Evolutionary conservation across 202 grass and related monocot species (phyloP).

Genomic region (Digitaria exilis): DNA sequence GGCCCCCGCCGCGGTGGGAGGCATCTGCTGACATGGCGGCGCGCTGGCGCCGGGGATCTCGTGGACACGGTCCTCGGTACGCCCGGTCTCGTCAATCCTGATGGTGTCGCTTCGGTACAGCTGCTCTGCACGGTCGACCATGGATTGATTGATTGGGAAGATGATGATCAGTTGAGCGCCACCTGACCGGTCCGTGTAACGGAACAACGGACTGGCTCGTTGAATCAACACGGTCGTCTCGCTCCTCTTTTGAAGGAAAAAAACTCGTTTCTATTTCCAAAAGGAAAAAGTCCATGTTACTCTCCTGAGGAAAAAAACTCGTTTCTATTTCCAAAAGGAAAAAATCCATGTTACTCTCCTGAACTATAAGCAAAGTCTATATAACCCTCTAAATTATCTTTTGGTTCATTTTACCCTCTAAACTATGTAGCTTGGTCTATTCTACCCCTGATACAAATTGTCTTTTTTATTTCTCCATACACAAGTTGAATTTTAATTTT

Average conservation of each 20-base stretch:
- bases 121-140: neutral
- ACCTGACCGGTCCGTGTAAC: neutral
- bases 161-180: neutral
- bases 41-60: neutral
- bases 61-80: slow-evolving; percentile 49
- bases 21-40: slow-evolving; percentile 41
- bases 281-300: no score
- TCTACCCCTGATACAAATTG: no score
- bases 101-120: slow-evolving; percentile 9
- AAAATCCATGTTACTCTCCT: no score
- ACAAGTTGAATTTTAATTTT: no score
- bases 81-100: neutral
- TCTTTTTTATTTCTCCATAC: no score
- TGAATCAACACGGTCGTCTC: neutral
- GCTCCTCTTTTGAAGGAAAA: neutral
- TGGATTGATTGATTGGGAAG: neutral
- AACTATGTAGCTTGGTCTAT: no score
- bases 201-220: neutral
- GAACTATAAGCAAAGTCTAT: no score
- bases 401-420: no score
- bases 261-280: no score
- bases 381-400: no score
- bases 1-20: neutral
- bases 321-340: no score
- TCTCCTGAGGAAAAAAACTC: no score